Evolutionary conservation across 2,329 filamentous ascomycete species (phyloP).

Genomic region (Septoria linicola): DNA sequence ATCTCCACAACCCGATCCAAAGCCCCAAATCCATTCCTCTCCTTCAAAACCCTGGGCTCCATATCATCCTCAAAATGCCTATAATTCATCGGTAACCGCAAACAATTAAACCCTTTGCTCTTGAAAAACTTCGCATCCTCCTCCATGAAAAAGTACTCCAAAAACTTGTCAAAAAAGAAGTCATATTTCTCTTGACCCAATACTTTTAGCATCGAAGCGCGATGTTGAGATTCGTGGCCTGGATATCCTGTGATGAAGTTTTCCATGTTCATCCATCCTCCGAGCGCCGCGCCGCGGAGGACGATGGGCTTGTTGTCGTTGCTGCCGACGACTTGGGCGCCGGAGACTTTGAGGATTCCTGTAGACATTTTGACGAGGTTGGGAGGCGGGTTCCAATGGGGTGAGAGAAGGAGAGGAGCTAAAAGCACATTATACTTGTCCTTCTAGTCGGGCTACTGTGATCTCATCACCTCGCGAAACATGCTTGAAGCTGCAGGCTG

Average conservation of each 20-base stretch:
- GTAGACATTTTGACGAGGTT: slow-evolving; percentile 8
- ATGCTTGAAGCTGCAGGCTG: too few species aligned
- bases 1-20: slow-evolving; percentile 52
- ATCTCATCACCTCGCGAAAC: too few species aligned
- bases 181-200: slow-evolving; percentile 58
- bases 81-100: slow-evolving; percentile 62
- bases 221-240: slow-evolving; percentile 58
- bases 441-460: too few species aligned
- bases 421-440: too few species aligned
- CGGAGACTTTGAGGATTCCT: slow-evolving; percentile 37
- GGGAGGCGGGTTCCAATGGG: too few species aligned
- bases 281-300: slow-evolving; percentile 50
- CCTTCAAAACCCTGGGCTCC: slow-evolving; percentile 50
- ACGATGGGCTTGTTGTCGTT: slow-evolving; percentile 47
- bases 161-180: slow-evolving; percentile 59
- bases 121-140: slow-evolving; percentile 60
- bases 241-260: slow-evolving; percentile 62
- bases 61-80: slow-evolving; percentile 54
- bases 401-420: too few species aligned
- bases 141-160: slow-evolving; percentile 60
- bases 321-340: slow-evolving; percentile 47
- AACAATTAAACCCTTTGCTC: slow-evolving; percentile 56
- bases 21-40: slow-evolving; percentile 47
- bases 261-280: slow-evolving; percentile 46
- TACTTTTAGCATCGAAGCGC: slow-evolving; percentile 53